Base-by-base conservation (phyloP, 2,329 filamentous ascomycete genomes). In the Stenocarpella maydis region DNA sequence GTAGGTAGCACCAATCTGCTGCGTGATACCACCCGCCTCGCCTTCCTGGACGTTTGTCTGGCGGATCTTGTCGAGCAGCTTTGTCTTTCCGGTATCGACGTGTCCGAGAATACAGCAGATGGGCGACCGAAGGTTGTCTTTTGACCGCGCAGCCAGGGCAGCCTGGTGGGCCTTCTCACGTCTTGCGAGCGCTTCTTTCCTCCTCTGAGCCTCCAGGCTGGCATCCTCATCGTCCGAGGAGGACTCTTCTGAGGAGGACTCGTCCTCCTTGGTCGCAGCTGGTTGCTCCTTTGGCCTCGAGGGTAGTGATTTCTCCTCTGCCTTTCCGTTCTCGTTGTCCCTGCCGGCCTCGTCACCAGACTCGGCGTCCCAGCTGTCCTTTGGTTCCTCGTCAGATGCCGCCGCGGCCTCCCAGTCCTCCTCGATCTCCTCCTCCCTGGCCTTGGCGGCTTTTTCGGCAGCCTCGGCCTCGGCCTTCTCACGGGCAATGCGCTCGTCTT, bases 71-170 rank as follows among this genome's bases (percentile, higher is more conserved):
- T 99, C 96, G 69, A 99, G 88, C 72, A 99, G 86, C 85, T 98
- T 99, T n/a, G 96, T 99, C 86, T 99, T 99, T 80, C 96, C 96
- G 54, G 97, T 99, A 90, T 99, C 96, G 88, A 99, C 96, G 89
- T 99, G 96, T 77, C 96, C 96, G 73, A 99, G 90, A 88, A 99
- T 99, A 91, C 95, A 98, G 87, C 96, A 98, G 82, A 99, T 99
- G 65, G 96, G 96, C 49, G 96, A 98, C 69, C 96, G 94, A 68
- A 99, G 88, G 81, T 99, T 91, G 79, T 99, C 95, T 82, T 93
- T 94, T 26, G 95, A 98, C 71, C 94, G 89, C 60, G 95, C 95
- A 53, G 94, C 95, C 78, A 98, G 82, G 21, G 96, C 96, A 72
- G 94, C 95, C 81, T 98, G 93, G 79, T 97, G 93, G 69, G 94